Conservation (phyloP, 352 stramenopile genomes). For the Pythium apleroticum region DNA sequence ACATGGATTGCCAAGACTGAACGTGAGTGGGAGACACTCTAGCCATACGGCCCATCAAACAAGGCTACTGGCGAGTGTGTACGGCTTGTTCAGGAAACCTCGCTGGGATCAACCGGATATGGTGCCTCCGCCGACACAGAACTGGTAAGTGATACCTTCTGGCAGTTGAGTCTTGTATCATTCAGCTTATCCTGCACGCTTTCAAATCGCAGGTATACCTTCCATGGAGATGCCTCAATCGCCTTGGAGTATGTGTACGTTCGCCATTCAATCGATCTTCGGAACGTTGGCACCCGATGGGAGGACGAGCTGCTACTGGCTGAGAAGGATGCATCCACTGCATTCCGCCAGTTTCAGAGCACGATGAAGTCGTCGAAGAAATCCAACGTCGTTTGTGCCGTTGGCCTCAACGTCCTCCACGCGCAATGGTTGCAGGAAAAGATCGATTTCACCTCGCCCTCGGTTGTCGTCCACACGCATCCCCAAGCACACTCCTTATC, state of each 20-base stretch:
- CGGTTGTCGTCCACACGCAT: not conserved
- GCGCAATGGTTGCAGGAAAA: slow-evolving; percentile 4
- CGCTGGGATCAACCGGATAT: slow-evolving; percentile 21
- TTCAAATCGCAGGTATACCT: slow-evolving; percentile 8
- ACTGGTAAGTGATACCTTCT: slow-evolving; percentile 6
- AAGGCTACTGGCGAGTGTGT: slow-evolving; percentile 10
- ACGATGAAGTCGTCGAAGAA: not conserved
- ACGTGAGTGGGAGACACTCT: slow-evolving; percentile 6
- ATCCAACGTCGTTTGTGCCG: slow-evolving; percentile 6
- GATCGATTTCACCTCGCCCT: not conserved
- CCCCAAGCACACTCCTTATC: slow-evolving; percentile 7
- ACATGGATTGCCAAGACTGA: not conserved
- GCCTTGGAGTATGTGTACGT: slow-evolving; percentile 25
- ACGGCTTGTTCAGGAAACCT: slow-evolving; percentile 12
- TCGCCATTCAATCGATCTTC: slow-evolving; percentile 8
- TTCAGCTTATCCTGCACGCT: not conserved
- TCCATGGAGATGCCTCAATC: slow-evolving; percentile 16
- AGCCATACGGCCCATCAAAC: slow-evolving; percentile 12
- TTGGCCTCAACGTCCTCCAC: slow-evolving; percentile 20
- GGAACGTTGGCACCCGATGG: slow-evolving; percentile 6
- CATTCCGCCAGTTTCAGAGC: slow-evolving; percentile 1
- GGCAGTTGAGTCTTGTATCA: not conserved
- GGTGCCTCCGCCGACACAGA: not conserved
- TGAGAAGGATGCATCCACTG: slow-evolving; percentile 8
- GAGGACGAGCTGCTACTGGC: slow-evolving; percentile 12